Conservation (phyloP, 2,329 filamentous ascomycete species). For the Aspergillus fijiensis region DNA sequence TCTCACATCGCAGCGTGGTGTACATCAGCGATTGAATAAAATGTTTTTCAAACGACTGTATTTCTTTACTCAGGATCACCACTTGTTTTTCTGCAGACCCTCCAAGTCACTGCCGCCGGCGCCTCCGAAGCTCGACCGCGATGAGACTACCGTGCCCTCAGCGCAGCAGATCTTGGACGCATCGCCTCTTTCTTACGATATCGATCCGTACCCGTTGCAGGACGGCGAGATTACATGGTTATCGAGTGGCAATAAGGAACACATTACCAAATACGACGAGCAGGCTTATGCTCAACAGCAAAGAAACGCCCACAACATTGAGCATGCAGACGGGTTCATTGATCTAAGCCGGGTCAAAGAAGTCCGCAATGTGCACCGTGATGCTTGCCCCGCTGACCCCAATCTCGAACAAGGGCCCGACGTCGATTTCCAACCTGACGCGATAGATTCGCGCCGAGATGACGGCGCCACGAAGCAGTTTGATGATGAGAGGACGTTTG, state of each 20-base stretch:
- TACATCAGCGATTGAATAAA: constrained; percentile 57
- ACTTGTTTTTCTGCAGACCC: constrained; percentile 61
- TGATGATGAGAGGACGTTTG: constrained; percentile 60
- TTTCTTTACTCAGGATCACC: constrained; percentile 64
- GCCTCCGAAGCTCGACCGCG: constrained; percentile 53
- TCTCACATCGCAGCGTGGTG: constrained; percentile 62
- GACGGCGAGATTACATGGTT: constrained; percentile 59
- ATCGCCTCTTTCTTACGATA: constrained; percentile 61
- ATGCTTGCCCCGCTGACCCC: constrained; percentile 54
- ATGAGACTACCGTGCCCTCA: constrained; percentile 51
- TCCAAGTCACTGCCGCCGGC: constrained; percentile 60
- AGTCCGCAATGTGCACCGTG: constrained; percentile 56
- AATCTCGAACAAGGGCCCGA: constrained; percentile 54
- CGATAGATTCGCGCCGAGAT: constrained; percentile 47
- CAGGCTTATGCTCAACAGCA: constrained; percentile 60
- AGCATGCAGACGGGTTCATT: constrained; percentile 63
- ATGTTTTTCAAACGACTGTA: constrained; percentile 66
- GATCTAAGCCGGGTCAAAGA: constrained; percentile 58
- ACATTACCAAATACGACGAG: constrained; percentile 53
- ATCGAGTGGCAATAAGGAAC: constrained; percentile 46
- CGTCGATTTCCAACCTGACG: constrained; percentile 56
- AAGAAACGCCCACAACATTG: constrained; percentile 58
- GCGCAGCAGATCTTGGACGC: constrained; percentile 55
- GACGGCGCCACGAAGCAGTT: constrained; percentile 56
- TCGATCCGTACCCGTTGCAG: constrained; percentile 61